These are phyloP conservation scores for Teunomyces stri DNA, from an alignment of 805 yeast genomes.

Conservation along the genomic window DNA sequence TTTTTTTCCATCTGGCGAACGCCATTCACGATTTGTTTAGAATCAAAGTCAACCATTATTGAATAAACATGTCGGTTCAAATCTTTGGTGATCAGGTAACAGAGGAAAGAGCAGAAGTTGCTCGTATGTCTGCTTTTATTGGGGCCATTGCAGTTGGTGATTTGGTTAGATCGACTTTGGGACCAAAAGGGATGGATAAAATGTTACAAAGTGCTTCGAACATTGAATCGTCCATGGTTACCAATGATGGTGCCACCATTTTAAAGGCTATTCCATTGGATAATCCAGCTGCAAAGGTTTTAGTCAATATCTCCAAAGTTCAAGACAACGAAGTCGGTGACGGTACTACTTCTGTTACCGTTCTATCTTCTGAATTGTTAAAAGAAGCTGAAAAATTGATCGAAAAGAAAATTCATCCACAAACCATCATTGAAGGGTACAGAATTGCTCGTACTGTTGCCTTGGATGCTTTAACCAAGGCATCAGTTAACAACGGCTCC, in stretches of 20 bases:
- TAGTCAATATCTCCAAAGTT: slow-evolving; percentile 91
- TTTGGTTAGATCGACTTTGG: slow-evolving; percentile 87
- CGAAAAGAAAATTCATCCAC: slow-evolving; percentile 94
- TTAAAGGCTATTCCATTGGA: slow-evolving; percentile 90
- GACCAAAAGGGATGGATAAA: slow-evolving; percentile 99
- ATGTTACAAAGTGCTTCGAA: slow-evolving; percentile 83
- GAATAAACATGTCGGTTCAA: slow-evolving; percentile 65
- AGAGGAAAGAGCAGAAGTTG: slow-evolving; percentile 97
- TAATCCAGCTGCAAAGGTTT: slow-evolving; percentile 94
- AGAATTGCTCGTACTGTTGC: slow-evolving; percentile 89
- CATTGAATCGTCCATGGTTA: slow-evolving; percentile 67
- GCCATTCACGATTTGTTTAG: not conserved
- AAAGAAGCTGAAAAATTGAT: slow-evolving; percentile 93
- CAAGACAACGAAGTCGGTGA: slow-evolving; percentile 99
- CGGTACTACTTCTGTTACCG: slow-evolving; percentile 96
- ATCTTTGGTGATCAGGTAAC: slow-evolving; percentile 96
- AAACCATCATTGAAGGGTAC: slow-evolving; percentile 94
- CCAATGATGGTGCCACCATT: slow-evolving; percentile 98
- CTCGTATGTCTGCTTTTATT: slow-evolving; percentile 94
- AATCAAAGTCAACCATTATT: not conserved
- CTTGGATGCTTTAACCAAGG: slow-evolving; percentile 66
- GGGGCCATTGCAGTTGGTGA: slow-evolving; percentile 99
- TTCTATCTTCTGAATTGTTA: slow-evolving; percentile 83
- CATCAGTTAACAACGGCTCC: slow-evolving; percentile 70
- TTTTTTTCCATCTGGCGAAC: slow-evolving; percentile 2